Evolutionary conservation across 1,284 basidiomycete species (phyloP), one percentile per base, ranked within the genome.

Genomic region (Gomphus sp.): DNA sequence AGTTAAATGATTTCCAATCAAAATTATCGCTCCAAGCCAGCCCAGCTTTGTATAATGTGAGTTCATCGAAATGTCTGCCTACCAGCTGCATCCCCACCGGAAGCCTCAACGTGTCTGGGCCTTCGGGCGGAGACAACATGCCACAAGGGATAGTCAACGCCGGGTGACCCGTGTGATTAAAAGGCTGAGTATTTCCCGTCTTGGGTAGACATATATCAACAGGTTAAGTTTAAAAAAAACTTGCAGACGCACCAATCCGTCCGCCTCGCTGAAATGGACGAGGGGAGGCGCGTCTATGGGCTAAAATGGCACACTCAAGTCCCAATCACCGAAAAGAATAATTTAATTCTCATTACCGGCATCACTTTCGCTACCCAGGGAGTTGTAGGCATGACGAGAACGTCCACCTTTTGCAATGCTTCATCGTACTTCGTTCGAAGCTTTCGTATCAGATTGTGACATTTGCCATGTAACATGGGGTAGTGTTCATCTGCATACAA

Each of bases 381-480:
- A 9, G 71, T 67, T 2, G 77, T 79, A 7, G 78, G 78, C 68
- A 76, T 76, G 47, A 77, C 64, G 8, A 80, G 65, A 5, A 78
- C 68, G 60, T 78, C 75, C 60, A 71, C 74, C 12, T 70, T 62
- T 7, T 67, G 62, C 4, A 79, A 63, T 10, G 69, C 68, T 1
- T 60, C 63, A 58, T 77, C 68, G 64, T 78, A 78, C 5, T 72
- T 71, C 55, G 74, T 70, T 10, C 69, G 64, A 16, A 78, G 67
- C 58, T 73, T 73, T 60, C 77, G 71, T 1, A 74, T 66, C 18
- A 74, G 68, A 62, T 77, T 76, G 64, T 71, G 70, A 1, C 73
- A 71, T 58, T 72, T 70, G 4, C 71, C 71, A 51, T 70, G 69
- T 6, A 68, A 63, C 39, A 65, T 64, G n/a, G 70, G 69, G 56